Base-by-base conservation (phyloP, 768 basidiomycete species). In the Macrocybe gigantea region DNA sequence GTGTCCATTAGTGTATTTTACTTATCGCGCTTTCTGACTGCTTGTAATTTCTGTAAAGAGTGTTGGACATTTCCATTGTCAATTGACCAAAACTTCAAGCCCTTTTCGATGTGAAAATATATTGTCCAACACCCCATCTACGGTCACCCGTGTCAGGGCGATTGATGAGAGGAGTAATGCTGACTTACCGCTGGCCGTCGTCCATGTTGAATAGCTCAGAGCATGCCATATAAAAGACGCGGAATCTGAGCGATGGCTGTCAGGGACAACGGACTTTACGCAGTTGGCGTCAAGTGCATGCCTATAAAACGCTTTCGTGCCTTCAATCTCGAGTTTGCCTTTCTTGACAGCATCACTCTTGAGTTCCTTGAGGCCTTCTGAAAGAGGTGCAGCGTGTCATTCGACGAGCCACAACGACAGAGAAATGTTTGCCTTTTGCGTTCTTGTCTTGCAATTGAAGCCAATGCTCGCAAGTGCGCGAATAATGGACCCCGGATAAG, bases 141-240 rank as follows among this genome's bases (percentile, higher is more conserved):
- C 1, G 30, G 38, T 48, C 49, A 33, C 32, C 14, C 11, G 34
- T 50, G 22, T 38, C 46, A 49, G 14, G 32, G 41, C 42, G 32
- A 22, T 34, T 22, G 42, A 4, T 4, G 4, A 36, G 48, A 40
- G 13, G 33, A 35, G 56, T 32, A 49, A 56, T 53, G 33, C 45
- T 50, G 30, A 69, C 84, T 66, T 65, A 86, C 73, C 80, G 75
- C 60, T 85, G 70, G 8, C 85, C 84, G 3, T 60, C 59, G 54
- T 83, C 72, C 61, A 80, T 65, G 9, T 67, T 77, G 59, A 86
- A 88, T 42, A 86, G 67, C 58, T 86, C 85, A 1, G 80, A 79
- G 54, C 82, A 83, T 7, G 83, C 81, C 62, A 86, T 73, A 58
- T 82, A 86, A 62, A 87, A 87, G 8, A 85, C 80, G 11, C 83